Conservation (phyloP, 2,329 filamentous ascomycete genomes). For the Teratosphaeria zuluensis region DNA sequence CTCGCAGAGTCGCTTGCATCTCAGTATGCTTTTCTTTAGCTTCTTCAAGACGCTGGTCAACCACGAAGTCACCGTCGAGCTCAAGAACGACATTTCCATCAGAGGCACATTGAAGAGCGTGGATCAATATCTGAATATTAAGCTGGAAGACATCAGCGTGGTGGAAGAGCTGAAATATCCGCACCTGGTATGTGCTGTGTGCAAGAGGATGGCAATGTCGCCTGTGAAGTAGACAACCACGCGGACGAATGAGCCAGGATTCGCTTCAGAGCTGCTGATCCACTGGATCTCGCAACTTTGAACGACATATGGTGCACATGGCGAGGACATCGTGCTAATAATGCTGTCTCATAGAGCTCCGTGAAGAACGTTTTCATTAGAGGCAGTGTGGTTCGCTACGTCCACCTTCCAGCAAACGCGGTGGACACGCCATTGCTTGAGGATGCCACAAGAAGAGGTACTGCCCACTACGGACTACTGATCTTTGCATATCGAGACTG, state of each 20-base stretch:
- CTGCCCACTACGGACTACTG: neutral
- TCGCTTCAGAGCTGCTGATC: no score
- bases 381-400: slow-evolving; percentile 85
- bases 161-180: slow-evolving; percentile 92
- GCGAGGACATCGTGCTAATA: neutral
- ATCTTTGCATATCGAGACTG: neutral
- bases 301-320: no score
- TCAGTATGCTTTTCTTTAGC: slow-evolving; percentile 26
- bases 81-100: slow-evolving; percentile 98
- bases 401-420: slow-evolving; percentile 71
- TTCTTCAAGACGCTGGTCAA: slow-evolving; percentile 98
- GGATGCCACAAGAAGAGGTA: slow-evolving; percentile 82
- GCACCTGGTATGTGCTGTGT: slow-evolving; percentile 57
- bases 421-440: slow-evolving; percentile 82
- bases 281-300: no score
- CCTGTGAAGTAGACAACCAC: no score
- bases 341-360: slow-evolving; percentile 44
- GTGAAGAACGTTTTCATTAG: slow-evolving; percentile 96
- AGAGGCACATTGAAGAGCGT: slow-evolving; percentile 92
- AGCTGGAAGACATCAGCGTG: slow-evolving; percentile 89
- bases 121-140: slow-evolving; percentile 98
- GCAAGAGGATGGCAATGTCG: neutral
- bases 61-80: slow-evolving; percentile 92
- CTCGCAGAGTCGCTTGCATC: neutral
- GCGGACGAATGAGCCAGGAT: no score